A percentile compares a stretch with the other conserved stretches of the same genome.
Conservation (phyloP, 805 yeast species). For the Hanseniaspora clermontiae region DNA sequence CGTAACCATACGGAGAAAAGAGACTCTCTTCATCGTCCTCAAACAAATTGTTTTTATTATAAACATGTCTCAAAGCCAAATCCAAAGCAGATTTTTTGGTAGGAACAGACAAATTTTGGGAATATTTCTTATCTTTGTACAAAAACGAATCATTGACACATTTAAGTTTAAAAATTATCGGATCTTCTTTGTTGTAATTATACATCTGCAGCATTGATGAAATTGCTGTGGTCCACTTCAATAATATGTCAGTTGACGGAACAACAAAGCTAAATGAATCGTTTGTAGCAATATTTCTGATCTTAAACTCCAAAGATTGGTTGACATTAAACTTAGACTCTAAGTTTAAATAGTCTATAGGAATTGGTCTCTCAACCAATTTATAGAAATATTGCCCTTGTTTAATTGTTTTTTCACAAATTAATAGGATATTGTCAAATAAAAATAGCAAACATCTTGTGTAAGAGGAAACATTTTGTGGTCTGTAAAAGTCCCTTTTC, state of each 20-base stretch:
- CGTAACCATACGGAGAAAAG: constrained; percentile 3
- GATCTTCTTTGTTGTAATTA: constrained; percentile 28
- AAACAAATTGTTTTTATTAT: constrained; percentile 21
- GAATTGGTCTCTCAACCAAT: constrained; percentile 47
- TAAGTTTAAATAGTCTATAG: constrained; percentile 44
- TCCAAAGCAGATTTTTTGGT: constrained; percentile 43
- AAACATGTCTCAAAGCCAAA: constrained; percentile 24
- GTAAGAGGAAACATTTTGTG: constrained; percentile 25
- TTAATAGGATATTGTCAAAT: constrained; percentile 56
- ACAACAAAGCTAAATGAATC: constrained; percentile 42
- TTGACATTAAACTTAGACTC: constrained; percentile 32
- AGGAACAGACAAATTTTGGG: constrained; percentile 41
- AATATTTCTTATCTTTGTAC: constrained; percentile 43
- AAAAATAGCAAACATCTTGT: constrained; percentile 41
- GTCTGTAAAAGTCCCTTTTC: constrained; percentile 53
- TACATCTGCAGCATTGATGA: constrained; percentile 35
- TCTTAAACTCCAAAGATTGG: constrained; percentile 30
- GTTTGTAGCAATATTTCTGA: constrained; percentile 47
- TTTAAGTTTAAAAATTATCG: constrained; percentile 44
- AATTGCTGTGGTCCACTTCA: constrained; percentile 45
- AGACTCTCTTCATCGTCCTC: not conserved
- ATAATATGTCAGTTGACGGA: constrained; percentile 37
- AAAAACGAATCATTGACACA: constrained; percentile 52
- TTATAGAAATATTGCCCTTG: constrained; percentile 28
- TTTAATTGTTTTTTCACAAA: constrained; percentile 44